Evolutionary conservation across 208 protist genomes (phyloP).

Genomic region (Wallacemonas collosoma): DNA sequence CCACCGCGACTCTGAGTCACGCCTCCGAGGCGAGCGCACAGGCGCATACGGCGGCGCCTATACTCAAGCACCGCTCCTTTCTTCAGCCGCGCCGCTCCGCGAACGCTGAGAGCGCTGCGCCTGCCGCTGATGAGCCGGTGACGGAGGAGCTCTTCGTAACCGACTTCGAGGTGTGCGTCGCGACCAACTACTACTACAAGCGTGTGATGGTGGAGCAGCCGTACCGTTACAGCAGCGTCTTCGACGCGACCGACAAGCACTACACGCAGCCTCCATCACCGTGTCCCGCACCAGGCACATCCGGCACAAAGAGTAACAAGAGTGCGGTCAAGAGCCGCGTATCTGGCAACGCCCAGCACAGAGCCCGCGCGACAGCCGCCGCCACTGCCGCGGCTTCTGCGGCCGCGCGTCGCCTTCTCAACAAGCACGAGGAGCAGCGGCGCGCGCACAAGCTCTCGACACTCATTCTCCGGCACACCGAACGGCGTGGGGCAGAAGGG

Average conservation of each 20-base stretch:
- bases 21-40: background rate
- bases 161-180: slow-evolving; percentile 61
- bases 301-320: no score
- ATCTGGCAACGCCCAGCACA: background rate
- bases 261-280: no score
- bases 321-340: no score
- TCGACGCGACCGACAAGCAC: background rate
- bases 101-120: background rate
- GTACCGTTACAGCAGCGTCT: slow-evolving; percentile 9
- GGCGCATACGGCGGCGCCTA: background rate
- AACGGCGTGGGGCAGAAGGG: background rate
- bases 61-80: slow-evolving; percentile 11
- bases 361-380: no score
- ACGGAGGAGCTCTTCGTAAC: slow-evolving; percentile 16
- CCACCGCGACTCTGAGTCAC: slow-evolving; percentile 1
- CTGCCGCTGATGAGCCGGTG: background rate
- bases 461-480: slow-evolving; percentile 3
- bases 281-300: no score
- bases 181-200: slow-evolving; percentile 73
- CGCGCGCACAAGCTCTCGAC: background rate
- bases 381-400: background rate
- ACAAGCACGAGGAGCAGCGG: slow-evolving; percentile 9
- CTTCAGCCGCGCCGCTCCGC: background rate
- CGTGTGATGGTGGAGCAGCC: slow-evolving; percentile 30
- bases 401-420: background rate